These are phyloP conservation scores for Lagenidium giganteum DNA, from an alignment of 352 stramenopile genomes.

Conservation along the genomic window DNA sequence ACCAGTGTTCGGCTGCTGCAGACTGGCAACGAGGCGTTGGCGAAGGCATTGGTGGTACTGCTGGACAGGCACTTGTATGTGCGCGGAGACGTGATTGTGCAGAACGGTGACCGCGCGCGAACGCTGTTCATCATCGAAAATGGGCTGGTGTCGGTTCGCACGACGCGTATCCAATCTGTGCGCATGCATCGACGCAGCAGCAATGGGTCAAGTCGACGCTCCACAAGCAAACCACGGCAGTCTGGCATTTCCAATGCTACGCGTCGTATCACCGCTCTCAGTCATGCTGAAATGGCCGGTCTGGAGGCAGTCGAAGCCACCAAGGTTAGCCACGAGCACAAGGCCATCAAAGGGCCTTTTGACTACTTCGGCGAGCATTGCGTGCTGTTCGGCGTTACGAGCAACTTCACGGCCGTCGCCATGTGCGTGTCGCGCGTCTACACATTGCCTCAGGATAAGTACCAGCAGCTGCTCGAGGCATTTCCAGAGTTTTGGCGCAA, in stretches of 20 bases:
- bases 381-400: conserved; percentile 62
- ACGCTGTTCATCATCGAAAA: conserved; percentile 53
- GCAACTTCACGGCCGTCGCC: conserved; percentile 59
- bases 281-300: neutral
- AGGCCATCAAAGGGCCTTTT: conserved; percentile 68
- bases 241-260: no score
- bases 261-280: no score
- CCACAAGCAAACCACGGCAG: no score
- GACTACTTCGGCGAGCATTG: conserved; percentile 77
- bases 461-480: conserved; percentile 61
- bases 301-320: neutral
- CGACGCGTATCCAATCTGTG: no score
- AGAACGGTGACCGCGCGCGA: conserved; percentile 30
- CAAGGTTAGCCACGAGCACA: conserved; percentile 31
- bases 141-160: conserved; percentile 54
- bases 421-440: conserved; percentile 72
- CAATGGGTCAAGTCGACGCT: no score
- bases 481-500: conserved; percentile 56
- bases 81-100: conserved; percentile 43
- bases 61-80: conserved; percentile 43
- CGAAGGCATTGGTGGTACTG: conserved; percentile 22
- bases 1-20: conserved; percentile 34
- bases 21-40: conserved; percentile 28
- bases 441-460: conserved; percentile 51
- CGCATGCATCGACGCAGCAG: no score